Evolutionary conservation across 2,329 filamentous ascomycete species (phyloP), one percentile per base, ranked within the genome.

Genomic region (Westerdykella ornata): DNA sequence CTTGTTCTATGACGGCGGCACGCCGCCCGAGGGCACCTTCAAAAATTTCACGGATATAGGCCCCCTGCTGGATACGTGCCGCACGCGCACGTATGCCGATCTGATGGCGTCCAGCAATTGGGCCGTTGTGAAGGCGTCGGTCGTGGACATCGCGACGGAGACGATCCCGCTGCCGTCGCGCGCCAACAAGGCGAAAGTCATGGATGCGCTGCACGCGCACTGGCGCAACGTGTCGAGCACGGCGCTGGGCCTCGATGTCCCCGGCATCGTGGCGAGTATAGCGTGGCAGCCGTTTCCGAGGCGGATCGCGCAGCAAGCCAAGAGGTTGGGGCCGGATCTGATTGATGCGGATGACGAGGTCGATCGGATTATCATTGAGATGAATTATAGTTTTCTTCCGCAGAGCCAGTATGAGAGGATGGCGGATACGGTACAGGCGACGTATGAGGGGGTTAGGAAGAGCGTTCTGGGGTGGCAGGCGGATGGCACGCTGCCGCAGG

Each of bases 41-140:
- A 68, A 72, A 42, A 72, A 73, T 42, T 83, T 83, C 57, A 71
- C 72, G 2, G 65, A 66, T 30, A 67, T 77, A 35, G 53, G 60
- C 1, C 68, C 69, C 1, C 45, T 65, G 0, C 53, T 68, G 16
- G 73, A 77, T 51, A 71, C 61, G 14, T 67, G 66, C 37, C 70
- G 72, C 52, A 69, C 68, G 3, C 73, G 69, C 47, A 69, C 63
- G 5, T 76, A 75, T 46, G 62, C 68, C 38, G 68, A 70, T 32
- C 59, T 78, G 5, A 65, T 75, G 45, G 62, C 56, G 13, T 54
- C 54, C 26, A 76, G 74, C 50, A 71, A 77, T 43, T 62, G 54
- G 56, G 59, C 62, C 12, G 52, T 64, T 3, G 42, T 65, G 17
- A 61, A 62, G 37, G 59, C 49, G 22, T 55, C 49, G 12, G 53